A percentile compares a stretch with the other conserved stretches of the same genome.
Evolutionary conservation across 2,329 filamentous ascomycete species (phyloP).

Genomic region (Colletotrichum musae): DNA sequence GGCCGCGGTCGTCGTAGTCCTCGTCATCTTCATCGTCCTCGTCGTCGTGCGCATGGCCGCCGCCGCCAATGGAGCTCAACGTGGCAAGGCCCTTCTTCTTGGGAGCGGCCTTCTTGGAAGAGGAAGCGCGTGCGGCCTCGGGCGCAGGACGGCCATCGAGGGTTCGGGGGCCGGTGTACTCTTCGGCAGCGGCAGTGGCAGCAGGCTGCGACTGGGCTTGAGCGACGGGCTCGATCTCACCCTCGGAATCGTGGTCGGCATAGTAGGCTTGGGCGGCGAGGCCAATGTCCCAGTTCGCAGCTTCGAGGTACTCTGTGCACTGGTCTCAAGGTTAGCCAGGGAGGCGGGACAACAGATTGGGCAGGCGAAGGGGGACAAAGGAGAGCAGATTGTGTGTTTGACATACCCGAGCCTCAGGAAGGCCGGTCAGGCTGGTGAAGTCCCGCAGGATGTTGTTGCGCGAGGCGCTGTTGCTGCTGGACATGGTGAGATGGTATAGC

Average conservation of each 20-base stretch:
- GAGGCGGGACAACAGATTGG: conserved; percentile 15
- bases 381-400: no score
- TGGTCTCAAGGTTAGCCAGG: conserved; percentile 50
- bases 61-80: conserved; percentile 66
- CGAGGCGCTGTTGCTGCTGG: conserved; percentile 39
- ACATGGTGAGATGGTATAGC: conserved; percentile 28
- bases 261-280: conserved; percentile 75
- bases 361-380: background rate
- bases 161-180: conserved; percentile 74
- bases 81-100: conserved; percentile 75
- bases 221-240: conserved; percentile 58
- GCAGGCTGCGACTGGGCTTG: conserved; percentile 34
- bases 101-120: conserved; percentile 58
- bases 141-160: conserved; percentile 74
- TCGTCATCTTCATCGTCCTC: conserved; percentile 70
- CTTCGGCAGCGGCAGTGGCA: conserved; percentile 48
- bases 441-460: conserved; percentile 39
- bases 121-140: conserved; percentile 44
- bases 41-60: conserved; percentile 71
- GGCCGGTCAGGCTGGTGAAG: conserved; percentile 37
- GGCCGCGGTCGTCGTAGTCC: conserved; percentile 70
- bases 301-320: conserved; percentile 77
- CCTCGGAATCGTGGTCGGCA: conserved; percentile 66
- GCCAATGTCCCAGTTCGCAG: conserved; percentile 77
- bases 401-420: conserved; percentile 38